These are phyloP conservation scores for Ambrosiella xylebori DNA, from an alignment of 2,329 filamentous ascomycete species.

Conservation along the genomic window DNA sequence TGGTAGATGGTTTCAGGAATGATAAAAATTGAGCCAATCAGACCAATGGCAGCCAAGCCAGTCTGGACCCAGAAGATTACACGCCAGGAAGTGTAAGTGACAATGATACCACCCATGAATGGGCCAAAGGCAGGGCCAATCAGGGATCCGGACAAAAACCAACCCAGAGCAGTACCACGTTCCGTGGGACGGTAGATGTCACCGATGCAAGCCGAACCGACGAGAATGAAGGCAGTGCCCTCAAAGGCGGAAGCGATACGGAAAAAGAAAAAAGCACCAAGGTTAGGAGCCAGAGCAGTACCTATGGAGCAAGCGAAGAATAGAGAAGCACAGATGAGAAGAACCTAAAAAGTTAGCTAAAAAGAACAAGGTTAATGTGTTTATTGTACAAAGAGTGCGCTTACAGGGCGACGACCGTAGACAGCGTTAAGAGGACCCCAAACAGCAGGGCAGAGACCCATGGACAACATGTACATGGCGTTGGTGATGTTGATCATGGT, in stretches of 20 bases:
- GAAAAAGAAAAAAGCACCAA: slow-evolving; percentile 57
- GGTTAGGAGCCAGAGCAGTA: slow-evolving; percentile 53
- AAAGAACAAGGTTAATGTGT: neutral
- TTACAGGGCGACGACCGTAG: slow-evolving; percentile 39
- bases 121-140: slow-evolving; percentile 55
- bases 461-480: slow-evolving; percentile 56
- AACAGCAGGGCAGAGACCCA: slow-evolving; percentile 52
- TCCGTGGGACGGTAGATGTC: slow-evolving; percentile 50
- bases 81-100: slow-evolving; percentile 56
- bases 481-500: slow-evolving; percentile 58
- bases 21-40: slow-evolving; percentile 43
- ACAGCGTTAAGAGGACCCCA: slow-evolving; percentile 57
- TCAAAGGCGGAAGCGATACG: slow-evolving; percentile 58
- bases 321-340: slow-evolving; percentile 39
- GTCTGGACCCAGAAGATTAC: slow-evolving; percentile 65
- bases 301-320: slow-evolving; percentile 56
- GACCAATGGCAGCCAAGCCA: slow-evolving; percentile 43
- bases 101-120: slow-evolving; percentile 59
- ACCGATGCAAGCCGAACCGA: slow-evolving; percentile 51
- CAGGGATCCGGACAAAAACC: slow-evolving; percentile 54
- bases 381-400: slow-evolving; percentile 15
- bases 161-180: slow-evolving; percentile 54
- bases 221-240: slow-evolving; percentile 56
- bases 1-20: slow-evolving; percentile 58
- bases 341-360: slow-evolving; percentile 15